A percentile compares a stretch with the other conserved stretches of the same genome.
These are phyloP conservation scores for Starmerella sirachaensis DNA, from an alignment of 805 yeast species.

Conservation along the genomic window DNA sequence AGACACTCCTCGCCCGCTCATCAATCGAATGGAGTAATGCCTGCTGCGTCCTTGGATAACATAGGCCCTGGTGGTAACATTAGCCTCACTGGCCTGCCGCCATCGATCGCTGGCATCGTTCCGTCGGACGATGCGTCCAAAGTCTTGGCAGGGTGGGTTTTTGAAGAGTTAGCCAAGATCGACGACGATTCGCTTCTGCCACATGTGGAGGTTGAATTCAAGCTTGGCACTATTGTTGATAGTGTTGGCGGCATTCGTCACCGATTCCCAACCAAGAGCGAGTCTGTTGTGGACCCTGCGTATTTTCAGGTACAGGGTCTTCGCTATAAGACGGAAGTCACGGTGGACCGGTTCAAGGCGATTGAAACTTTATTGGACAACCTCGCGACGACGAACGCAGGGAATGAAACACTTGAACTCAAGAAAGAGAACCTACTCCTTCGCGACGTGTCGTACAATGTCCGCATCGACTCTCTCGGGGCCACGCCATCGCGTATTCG, in stretches of 20 bases:
- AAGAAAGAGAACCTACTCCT: conserved; percentile 7
- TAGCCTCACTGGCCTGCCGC: conserved; percentile 30
- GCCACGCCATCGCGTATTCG: conserved; percentile 20
- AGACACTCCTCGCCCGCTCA: neutral
- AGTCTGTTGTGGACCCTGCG: conserved; percentile 25
- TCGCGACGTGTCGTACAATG: conserved; percentile 16
- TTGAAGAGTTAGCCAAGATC: conserved; percentile 49
- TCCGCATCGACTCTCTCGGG: conserved; percentile 3
- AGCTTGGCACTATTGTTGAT: conserved; percentile 27
- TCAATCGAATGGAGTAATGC: conserved; percentile 1
- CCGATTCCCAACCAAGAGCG: conserved; percentile 26
- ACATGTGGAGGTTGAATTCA: conserved; percentile 37
- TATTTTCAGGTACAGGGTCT: conserved; percentile 22
- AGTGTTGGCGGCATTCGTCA: conserved; percentile 23
- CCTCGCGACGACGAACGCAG: conserved; percentile 10
- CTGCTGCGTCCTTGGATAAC: conserved; percentile 4
- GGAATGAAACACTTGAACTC: conserved; percentile 10
- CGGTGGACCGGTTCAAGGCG: conserved; percentile 20
- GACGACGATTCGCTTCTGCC: conserved; percentile 19
- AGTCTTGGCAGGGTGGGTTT: conserved; percentile 78
- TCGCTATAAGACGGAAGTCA: conserved; percentile 25
- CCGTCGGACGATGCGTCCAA: conserved; percentile 74
- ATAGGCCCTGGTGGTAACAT: conserved; percentile 21
- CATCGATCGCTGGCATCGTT: conserved; percentile 58
- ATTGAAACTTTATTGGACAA: conserved; percentile 20